Evolutionary conservation across 2,329 filamentous ascomycete species (phyloP).

Genomic region (Verticillium longisporum): DNA sequence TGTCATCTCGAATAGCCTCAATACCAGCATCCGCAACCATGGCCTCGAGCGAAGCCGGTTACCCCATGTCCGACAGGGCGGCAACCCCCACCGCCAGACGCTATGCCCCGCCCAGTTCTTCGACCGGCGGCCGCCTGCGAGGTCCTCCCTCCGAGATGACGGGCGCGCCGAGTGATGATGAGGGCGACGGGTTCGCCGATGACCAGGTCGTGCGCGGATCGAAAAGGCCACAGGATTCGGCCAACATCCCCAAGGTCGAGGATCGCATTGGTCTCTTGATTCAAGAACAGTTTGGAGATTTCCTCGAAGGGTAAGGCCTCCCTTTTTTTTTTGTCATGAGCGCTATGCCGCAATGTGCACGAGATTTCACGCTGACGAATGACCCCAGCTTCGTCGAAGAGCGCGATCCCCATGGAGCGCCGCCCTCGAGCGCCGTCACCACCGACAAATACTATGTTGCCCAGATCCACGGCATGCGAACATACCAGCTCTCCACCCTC

Average conservation of each 20-base stretch:
- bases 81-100: constrained; percentile 39
- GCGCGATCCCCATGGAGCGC: constrained; percentile 51
- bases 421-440: constrained; percentile 63
- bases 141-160: constrained; percentile 57
- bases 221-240: constrained; percentile 34
- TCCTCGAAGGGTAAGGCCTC: constrained; percentile 62
- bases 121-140: constrained; percentile 45
- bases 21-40: constrained; percentile 22
- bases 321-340: constrained; percentile 1
- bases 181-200: constrained; percentile 55
- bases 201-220: constrained; percentile 52
- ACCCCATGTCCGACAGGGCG: constrained; percentile 48
- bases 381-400: constrained; percentile 58
- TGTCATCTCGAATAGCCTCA: constrained; percentile 10
- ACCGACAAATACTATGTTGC: constrained; percentile 81
- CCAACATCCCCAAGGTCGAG: constrained; percentile 62
- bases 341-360: too few relatives aligned
- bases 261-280: constrained; percentile 70
- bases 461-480: constrained; percentile 71
- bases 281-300: constrained; percentile 70
- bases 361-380: neutral
- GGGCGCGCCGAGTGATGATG: constrained; percentile 55
- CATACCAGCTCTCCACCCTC: constrained; percentile 72
- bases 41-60: constrained; percentile 50
- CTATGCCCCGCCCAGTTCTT: constrained; percentile 37